Evolutionary conservation across 177 flowering plant genomes (phyloP), one percentile per base, ranked within the genome.

Genomic region (Vitis hybrid): DNA sequence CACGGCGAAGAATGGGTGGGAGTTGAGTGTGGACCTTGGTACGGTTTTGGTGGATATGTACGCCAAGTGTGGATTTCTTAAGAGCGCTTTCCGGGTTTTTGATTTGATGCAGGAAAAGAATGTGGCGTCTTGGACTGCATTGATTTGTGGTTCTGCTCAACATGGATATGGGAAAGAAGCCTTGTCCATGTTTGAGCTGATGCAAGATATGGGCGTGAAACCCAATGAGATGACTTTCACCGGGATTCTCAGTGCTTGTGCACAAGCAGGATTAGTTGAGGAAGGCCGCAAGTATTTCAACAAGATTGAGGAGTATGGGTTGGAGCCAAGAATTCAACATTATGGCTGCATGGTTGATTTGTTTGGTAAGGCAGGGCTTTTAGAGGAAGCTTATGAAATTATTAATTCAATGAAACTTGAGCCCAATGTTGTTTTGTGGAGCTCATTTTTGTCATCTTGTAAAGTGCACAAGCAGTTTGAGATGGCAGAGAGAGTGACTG

Each of bases 261-360:
- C 79, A 2, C 87, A 81, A 61, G 65, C 82, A 2, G 93, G 93
- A 3, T 62, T 86, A 70, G 83, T 91, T 0, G 80, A 86, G 3
- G 84, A 87, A 64, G 93, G 90, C 10, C 75, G 75, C 0, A 70
- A 75, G 30, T 79, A 80, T 60, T 89, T 84, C 19, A 75, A 72
- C 60, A 78, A 86, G 90, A 75, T 83, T 64, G 70, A 79, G 64
- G 81, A 81, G 66, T 80, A 60, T 62, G 86, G 84, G 1, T 64
- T 89, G 67, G 86, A 85, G 58, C 87, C 84, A 0, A 81, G 75
- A 74, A 86, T 90, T 77, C 89, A 89, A 55, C 92, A 90, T 59
- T 89, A 82, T 69, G 95, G 92, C 1, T 88, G 95, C 87, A 84
- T 90, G 90, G 90, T 90, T 49, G 87, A 87, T 78, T 63, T 90